Base-by-base conservation (phyloP, 306 rosid species). In the Biancaea sappan region DNA sequence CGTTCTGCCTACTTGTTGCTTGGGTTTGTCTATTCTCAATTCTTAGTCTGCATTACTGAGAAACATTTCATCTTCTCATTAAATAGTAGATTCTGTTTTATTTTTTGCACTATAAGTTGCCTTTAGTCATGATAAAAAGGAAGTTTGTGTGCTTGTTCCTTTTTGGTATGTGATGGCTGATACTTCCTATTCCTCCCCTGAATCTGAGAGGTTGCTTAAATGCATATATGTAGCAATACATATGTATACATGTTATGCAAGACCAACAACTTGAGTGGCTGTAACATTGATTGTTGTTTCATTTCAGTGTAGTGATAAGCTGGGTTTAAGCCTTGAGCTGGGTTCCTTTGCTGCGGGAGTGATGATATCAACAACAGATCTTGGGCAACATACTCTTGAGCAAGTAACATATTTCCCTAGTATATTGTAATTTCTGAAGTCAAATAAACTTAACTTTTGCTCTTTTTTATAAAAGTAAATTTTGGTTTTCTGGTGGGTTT, bases 331-430 rank as follows among this genome's bases (percentile, higher is more conserved):
- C 74, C 91, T 95, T 72, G 98, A 95, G 79, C 80, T 95, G 50
- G 99, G 99, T 79, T 95, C 99, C 65, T 95, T 92, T 70, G 98
- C 99, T n/a, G 98, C 97, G 2, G 98, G 99, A 41, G 98, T 95
- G 82, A 95, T 95, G 98, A 92, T 95, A 80, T 88, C 98, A 74
- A 95, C 99, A 6, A 95, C 99, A 65, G 97, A 88, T 90, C 99
- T 94, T 75, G 99, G 92, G 77, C 99, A 94, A 76, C 99, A 94
- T 80, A 92, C 99, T 9, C 92, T 94, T 73, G 97, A 94, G 76
- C 97, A 94, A 78, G 99, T 90, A 87, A 71, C 61, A 28, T 56
- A 64, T 69, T 71, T 47, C 77, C 76, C 76, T 69, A 24, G 31
- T 41, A 63, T 54, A 51, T 79, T 32, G 64, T 61, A 43, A 75